Evolutionary conservation across 2,329 filamentous ascomycete species (phyloP), one percentile per base, ranked within the genome.

Genomic region (Ophiostoma australiae): DNA sequence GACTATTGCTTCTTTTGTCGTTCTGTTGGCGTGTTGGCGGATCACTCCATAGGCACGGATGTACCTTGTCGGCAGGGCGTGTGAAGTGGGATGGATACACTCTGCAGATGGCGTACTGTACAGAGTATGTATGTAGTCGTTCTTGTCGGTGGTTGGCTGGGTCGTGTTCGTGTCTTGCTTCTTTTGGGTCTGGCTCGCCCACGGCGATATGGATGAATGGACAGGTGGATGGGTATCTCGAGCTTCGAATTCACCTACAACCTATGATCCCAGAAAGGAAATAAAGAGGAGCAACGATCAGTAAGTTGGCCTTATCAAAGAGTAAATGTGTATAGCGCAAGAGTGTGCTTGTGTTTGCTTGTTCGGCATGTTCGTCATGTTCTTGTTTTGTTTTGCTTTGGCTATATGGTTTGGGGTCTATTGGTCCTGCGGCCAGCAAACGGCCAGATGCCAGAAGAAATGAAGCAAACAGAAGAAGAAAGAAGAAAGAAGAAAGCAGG

Each of bases 271-370:
- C 31, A 52, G 72, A 65, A 58, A 27, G 58, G 68, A 70, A 65
- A 69, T 63, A 67, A 72, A 74, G 71, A 72, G 74, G 71, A 73
- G 72, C 72, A 71, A 23, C 20, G 72, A 77, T 79, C 76, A 79
- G 78, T 76, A 76, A 76, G 71, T 70, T 68, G 68, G 23, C 41
- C 67, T 71, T 69, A 48, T 65, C 58, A 63, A 33, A 63, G 8
- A 55, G 27, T 8, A 63, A 20, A 17, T 4, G 52, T 27, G 23
- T 23, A 58, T 23, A 55, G 20, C 7, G 52, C 58, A 37, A 20
- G 44, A 20, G 37, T 44, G 23, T 52, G 44, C 23, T 39, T 13
- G 63, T 69, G 70, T 68, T 41, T 69, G 58, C 68, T 67, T 58
- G 63, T 23, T 39, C n/a, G 35, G 15, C 6, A 31, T 63, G 58